phyloP scores from a whole-genome alignment of 148 eudicot species.

The Tetragonia tetragonoides region DNA sequence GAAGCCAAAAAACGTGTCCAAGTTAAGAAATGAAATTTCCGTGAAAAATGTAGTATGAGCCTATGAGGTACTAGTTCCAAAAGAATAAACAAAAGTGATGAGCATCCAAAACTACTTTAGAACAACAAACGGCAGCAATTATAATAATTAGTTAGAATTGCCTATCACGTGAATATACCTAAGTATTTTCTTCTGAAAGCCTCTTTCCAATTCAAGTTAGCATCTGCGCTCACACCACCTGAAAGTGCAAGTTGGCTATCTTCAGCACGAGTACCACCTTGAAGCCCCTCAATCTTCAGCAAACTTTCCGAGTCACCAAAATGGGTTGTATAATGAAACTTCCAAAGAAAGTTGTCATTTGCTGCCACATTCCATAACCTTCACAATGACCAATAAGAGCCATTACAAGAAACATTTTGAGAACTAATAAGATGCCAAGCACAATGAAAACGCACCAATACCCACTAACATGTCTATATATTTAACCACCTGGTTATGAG shows the following conservation, averaged over 20 bases:
- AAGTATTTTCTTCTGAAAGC: slow-evolving; percentile 47
- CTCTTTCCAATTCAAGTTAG: slow-evolving; percentile 45
- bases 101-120: background rate
- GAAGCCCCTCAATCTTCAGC: slow-evolving; percentile 12
- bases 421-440: too few relatives aligned
- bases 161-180: slow-evolving; percentile 36
- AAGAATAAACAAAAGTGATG: background rate
- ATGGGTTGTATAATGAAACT: slow-evolving; percentile 37
- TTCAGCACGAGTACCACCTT: slow-evolving; percentile 17
- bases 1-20: too few relatives aligned
- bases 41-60: too few relatives aligned
- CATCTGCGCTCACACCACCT: slow-evolving; percentile 17
- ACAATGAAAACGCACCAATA: too few relatives aligned
- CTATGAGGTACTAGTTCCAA: background rate
- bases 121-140: background rate
- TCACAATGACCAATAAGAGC: slow-evolving; percentile 24
- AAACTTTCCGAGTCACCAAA: slow-evolving; percentile 35
- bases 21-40: too few relatives aligned
- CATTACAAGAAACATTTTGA: background rate
- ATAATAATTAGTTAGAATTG: background rate
- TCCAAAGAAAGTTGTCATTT: slow-evolving; percentile 66
- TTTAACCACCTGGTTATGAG: background rate
- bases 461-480: background rate
- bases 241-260: slow-evolving; percentile 16
- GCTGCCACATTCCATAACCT: slow-evolving; percentile 86